Conservation (phyloP, 139 green algal species). For the Closterium sp. region DNA sequence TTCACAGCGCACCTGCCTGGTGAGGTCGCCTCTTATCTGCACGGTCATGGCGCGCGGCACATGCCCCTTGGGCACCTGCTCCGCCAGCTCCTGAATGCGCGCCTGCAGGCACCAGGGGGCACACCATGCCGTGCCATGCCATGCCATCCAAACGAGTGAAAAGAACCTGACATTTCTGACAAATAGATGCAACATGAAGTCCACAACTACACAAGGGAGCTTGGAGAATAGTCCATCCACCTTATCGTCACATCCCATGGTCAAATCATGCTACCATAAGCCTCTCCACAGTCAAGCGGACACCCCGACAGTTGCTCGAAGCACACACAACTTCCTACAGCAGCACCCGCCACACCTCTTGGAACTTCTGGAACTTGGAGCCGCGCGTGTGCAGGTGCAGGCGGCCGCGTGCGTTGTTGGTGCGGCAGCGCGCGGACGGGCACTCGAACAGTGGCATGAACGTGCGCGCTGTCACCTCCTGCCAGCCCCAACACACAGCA, state of each 20-base stretch:
- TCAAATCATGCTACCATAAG: neutral
- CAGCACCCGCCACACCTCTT: conserved; percentile 57
- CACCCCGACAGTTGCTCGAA: too few species aligned
- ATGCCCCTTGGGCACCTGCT: conserved; percentile 87
- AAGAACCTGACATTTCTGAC: neutral
- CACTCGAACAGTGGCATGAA: conserved; percentile 75
- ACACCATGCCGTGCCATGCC: neutral
- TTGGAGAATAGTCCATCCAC: too few species aligned
- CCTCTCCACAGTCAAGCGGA: too few species aligned
- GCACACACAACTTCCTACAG: too few species aligned
- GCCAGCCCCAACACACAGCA: too few species aligned
- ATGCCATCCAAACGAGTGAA: neutral
- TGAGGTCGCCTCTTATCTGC: conserved; percentile 83
- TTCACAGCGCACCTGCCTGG: conserved; percentile 62
- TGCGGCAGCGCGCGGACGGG: conserved; percentile 51
- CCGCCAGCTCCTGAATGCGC: conserved; percentile 57
- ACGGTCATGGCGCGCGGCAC: conserved; percentile 88
- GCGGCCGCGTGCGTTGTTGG: conserved; percentile 50
- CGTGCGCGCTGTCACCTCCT: conserved; percentile 50
- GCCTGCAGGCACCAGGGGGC: conserved; percentile 4
- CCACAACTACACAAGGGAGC: neutral
- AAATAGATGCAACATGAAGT: neutral
- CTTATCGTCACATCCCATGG: neutral
- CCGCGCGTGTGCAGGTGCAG: conserved; percentile 68
- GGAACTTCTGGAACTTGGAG: conserved; percentile 92